These are phyloP conservation scores for Sclerotinia glacialis DNA, from an alignment of 2,329 filamentous ascomycete species.

Conservation along the genomic window DNA sequence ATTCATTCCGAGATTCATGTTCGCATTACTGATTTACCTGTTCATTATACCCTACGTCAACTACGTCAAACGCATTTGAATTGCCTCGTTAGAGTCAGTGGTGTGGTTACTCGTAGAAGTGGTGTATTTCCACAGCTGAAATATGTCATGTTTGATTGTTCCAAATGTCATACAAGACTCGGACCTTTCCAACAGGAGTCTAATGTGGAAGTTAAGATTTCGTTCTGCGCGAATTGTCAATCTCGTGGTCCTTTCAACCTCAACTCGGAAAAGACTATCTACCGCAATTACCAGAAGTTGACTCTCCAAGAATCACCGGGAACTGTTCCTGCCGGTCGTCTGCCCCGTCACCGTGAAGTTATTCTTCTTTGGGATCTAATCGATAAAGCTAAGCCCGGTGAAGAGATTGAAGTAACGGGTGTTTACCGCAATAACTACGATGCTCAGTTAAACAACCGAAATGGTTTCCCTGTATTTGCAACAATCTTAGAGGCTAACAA, in stretches of 20 bases:
- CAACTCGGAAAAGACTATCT: conserved; percentile 96
- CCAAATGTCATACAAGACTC: conserved; percentile 85
- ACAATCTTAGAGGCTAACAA: conserved; percentile 98
- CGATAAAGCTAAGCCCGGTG: conserved; percentile 92
- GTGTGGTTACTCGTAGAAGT: conserved; percentile 89
- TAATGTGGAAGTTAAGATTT: conserved; percentile 92
- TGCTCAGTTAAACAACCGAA: conserved; percentile 95
- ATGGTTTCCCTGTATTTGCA: conserved; percentile 96
- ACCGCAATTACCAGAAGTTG: conserved; percentile 97
- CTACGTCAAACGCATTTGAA: conserved; percentile 94
- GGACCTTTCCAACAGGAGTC: conserved; percentile 98
- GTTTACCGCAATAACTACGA: conserved; percentile 99
- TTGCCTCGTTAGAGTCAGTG: conserved; percentile 88
- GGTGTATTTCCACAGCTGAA: conserved; percentile 98
- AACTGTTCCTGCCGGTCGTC: conserved; percentile 90
- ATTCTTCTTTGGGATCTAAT: conserved; percentile 97
- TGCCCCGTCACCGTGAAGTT: conserved; percentile 90
- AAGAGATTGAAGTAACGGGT: conserved; percentile 95
- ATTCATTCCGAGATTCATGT: conserved; percentile 98
- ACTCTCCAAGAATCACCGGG: conserved; percentile 96
- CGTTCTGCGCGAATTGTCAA: conserved; percentile 95
- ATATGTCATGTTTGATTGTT: conserved; percentile 97
- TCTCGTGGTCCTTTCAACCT: conserved; percentile 91
- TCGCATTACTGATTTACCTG: conserved; percentile 89
- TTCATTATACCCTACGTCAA: conserved; percentile 92